These are phyloP conservation scores for Suillus subalutaceus DNA, from an alignment of 768 basidiomycete genomes.

Conservation along the genomic window DNA sequence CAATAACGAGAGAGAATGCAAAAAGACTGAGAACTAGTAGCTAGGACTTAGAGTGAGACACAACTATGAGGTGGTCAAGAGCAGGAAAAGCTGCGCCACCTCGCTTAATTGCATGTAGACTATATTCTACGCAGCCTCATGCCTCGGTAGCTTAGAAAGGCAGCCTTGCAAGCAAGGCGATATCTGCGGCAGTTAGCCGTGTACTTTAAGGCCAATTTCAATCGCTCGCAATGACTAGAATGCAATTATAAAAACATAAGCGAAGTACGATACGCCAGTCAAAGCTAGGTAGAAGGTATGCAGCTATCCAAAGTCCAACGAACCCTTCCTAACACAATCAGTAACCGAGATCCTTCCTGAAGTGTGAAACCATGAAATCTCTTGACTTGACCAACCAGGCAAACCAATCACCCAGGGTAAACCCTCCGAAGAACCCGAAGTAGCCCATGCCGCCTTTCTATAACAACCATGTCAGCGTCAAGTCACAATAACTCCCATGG, in stretches of 20 bases:
- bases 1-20: too few relatives aligned
- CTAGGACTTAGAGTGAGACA: too few relatives aligned
- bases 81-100: too few relatives aligned
- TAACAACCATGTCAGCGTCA: conserved; percentile 10
- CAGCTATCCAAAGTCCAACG: not conserved
- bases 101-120: too few relatives aligned
- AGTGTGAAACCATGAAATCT: conserved; percentile 28
- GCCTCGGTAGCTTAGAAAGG: too few relatives aligned
- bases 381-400: conserved; percentile 44
- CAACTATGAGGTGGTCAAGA: too few relatives aligned
- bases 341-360: conserved; percentile 33
- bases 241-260: not conserved
- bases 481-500: conserved; percentile 11
- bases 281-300: not conserved
- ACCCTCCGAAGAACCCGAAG: conserved; percentile 45
- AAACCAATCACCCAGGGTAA: conserved; percentile 48
- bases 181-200: too few relatives aligned
- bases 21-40: too few relatives aligned
- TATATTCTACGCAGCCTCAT: too few relatives aligned
- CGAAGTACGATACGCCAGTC: not conserved
- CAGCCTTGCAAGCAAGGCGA: too few relatives aligned
- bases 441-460: conserved; percentile 46
- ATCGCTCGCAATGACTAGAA: too few relatives aligned
- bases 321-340: conserved; percentile 10
- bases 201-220: too few relatives aligned